Evolutionary conservation across 2,329 filamentous ascomycete species (phyloP).

Genomic region (Diaporthe vexans): DNA sequence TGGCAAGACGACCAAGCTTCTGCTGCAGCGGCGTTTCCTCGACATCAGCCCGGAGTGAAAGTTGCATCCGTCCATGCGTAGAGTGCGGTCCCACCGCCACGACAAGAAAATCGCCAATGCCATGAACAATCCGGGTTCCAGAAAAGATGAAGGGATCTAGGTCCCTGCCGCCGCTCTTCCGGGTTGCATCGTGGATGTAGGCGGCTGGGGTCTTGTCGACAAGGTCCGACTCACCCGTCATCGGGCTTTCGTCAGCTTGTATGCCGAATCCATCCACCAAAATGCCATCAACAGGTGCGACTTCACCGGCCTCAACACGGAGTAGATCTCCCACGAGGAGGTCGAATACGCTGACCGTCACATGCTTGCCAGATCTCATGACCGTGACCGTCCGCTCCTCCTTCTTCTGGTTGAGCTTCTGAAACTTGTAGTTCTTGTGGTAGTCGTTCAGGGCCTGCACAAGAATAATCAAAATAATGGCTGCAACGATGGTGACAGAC

Average conservation of each 20-base stretch:
- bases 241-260: constrained; percentile 81
- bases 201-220: constrained; percentile 74
- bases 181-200: constrained; percentile 71
- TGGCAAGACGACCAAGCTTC: constrained; percentile 82
- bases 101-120: constrained; percentile 81
- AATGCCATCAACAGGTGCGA: constrained; percentile 80
- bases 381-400: constrained; percentile 82
- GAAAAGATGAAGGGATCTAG: constrained; percentile 83
- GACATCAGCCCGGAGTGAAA: constrained; percentile 82
- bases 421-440: constrained; percentile 86
- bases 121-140: constrained; percentile 82
- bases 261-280: constrained; percentile 76
- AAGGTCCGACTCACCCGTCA: constrained; percentile 82
- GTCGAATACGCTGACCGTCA: constrained; percentile 79
- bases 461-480: constrained; percentile 70
- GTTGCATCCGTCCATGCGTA: constrained; percentile 82
- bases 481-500: constrained; percentile 83
- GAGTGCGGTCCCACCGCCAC: constrained; percentile 82
- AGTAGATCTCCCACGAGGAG: constrained; percentile 82
- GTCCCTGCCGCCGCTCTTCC: constrained; percentile 66
- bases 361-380: constrained; percentile 79
- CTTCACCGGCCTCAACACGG: constrained; percentile 79
- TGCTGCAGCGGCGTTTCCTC: constrained; percentile 84
- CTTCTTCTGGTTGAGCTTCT: constrained; percentile 85
- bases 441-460: constrained; percentile 71